Evolutionary conservation across 2,329 filamentous ascomycete species (phyloP).

Genomic region (Niveomyces coronatus): DNA sequence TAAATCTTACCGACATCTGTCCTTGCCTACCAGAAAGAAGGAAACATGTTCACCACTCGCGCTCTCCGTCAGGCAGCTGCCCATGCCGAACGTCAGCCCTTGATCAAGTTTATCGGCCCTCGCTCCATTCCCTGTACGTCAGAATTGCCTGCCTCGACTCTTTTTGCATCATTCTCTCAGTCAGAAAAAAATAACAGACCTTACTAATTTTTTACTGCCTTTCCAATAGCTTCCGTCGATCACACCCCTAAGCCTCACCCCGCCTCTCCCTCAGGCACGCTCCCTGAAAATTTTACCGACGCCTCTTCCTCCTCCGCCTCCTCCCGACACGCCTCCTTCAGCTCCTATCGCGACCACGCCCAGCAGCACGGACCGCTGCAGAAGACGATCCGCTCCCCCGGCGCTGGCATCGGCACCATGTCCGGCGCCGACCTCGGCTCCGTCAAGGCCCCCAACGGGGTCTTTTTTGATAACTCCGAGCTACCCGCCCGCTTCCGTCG

Average conservation of each 20-base stretch:
- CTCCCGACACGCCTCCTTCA: conserved; percentile 52
- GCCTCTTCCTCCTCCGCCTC: conserved; percentile 20
- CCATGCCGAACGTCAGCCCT: conserved; percentile 48
- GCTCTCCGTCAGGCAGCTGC: conserved; percentile 48
- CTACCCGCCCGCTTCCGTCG: conserved; percentile 77
- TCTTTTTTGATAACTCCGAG: conserved; percentile 83
- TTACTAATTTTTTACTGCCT: conserved; percentile 15
- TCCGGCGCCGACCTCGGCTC: conserved; percentile 63
- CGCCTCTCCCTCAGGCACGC: conserved; percentile 53
- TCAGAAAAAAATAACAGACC: too few relatives aligned
- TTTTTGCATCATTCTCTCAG: background rate
- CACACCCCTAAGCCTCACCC: conserved; percentile 66
- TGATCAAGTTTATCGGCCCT: conserved; percentile 54
- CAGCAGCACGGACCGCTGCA: conserved; percentile 69
- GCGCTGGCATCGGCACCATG: conserved; percentile 44
- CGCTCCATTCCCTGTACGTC: conserved; percentile 46
- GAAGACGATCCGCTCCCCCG: conserved; percentile 37
- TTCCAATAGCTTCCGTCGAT: conserved; percentile 53
- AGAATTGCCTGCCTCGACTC: background rate
- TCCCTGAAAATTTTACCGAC: conserved; percentile 44
- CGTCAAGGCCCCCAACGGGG: conserved; percentile 58
- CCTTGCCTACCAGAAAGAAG: conserved; percentile 9
- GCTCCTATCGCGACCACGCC: conserved; percentile 65
- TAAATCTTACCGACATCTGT: background rate
- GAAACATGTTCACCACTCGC: conserved; percentile 44